Conservation (phyloP, 2,329 filamentous ascomycete species). For the Cephalotrichum gorgonifer region DNA sequence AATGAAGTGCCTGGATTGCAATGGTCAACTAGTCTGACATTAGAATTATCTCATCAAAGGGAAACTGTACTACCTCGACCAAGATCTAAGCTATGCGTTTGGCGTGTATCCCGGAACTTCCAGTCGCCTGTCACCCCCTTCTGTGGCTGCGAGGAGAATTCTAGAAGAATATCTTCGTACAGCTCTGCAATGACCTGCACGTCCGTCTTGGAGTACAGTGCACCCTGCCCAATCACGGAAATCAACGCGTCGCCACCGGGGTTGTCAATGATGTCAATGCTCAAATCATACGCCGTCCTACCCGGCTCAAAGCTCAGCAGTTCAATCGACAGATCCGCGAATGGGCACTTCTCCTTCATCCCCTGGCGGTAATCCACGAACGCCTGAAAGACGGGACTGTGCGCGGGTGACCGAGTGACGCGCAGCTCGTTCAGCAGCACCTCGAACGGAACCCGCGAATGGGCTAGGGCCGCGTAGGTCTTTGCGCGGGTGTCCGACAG, state of each 20-base stretch:
- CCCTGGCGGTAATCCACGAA: slow-evolving; percentile 21
- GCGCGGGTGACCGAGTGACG: slow-evolving; percentile 22
- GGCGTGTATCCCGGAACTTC: too few species aligned
- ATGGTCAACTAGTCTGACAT: too few species aligned
- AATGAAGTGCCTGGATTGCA: too few species aligned
- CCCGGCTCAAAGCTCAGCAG: slow-evolving; percentile 8
- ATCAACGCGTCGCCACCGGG: slow-evolving; percentile 4
- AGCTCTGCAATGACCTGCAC: too few species aligned
- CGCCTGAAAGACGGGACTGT: slow-evolving; percentile 38
- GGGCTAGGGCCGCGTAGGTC: slow-evolving; percentile 22
- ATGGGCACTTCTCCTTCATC: slow-evolving; percentile 9
- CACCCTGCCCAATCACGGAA: background rate
- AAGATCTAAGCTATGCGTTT: too few species aligned
- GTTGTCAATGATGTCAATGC: slow-evolving; percentile 25
- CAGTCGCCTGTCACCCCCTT: too few species aligned
- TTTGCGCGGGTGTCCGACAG: slow-evolving; percentile 9
- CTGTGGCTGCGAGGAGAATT: too few species aligned
- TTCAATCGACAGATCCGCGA: slow-evolving; percentile 10
- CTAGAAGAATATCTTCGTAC: too few species aligned
- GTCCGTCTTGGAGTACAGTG: background rate
- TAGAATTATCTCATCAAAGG: too few species aligned
- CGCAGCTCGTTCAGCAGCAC: slow-evolving; percentile 31
- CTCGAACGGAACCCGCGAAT: slow-evolving; percentile 38
- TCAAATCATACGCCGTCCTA: slow-evolving; percentile 18
- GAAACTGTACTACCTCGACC: too few species aligned